Conservation (phyloP, 495 filamentous ascomycete species). For the Rhypophila decipiens region DNA sequence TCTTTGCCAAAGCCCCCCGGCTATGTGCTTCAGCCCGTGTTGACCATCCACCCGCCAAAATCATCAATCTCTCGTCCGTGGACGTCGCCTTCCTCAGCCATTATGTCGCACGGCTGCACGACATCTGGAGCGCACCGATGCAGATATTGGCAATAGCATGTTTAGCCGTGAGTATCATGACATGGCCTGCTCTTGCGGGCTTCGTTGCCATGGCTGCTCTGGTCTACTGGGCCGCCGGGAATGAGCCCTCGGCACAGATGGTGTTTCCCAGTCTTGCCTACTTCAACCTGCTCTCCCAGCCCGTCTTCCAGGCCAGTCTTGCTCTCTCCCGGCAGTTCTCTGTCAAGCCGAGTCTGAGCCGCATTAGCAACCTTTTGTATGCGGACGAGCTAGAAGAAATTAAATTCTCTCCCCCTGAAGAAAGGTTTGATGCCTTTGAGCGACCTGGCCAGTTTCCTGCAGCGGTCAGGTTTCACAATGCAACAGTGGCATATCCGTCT, state of each 20-base stretch:
- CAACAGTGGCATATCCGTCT: neutral
- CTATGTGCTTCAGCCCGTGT: neutral
- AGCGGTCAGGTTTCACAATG: neutral
- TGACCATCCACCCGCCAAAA: neutral
- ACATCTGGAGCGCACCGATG: neutral
- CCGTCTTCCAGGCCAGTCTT: neutral
- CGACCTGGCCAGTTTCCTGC: neutral
- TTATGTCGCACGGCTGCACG: neutral
- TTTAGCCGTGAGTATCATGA: neutral
- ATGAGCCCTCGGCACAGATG: neutral
- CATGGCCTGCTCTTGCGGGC: neutral
- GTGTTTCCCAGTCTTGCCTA: neutral
- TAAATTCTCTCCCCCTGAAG: neutral
- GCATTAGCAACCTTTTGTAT: neutral
- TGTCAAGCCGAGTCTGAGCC: neutral
- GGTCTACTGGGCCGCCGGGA: neutral
- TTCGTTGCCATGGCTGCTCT: neutral
- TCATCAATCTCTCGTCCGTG: neutral
- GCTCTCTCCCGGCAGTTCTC: neutral
- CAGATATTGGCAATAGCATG: neutral
- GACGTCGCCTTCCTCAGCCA: neutral
- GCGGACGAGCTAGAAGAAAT: neutral
- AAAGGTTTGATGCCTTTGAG: neutral
- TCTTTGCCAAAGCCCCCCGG: neutral
- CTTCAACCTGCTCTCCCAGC: neutral